Evolutionary conservation across 352 stramenopile species (phyloP).

Genomic region (Globisporangium sylvaticum): DNA sequence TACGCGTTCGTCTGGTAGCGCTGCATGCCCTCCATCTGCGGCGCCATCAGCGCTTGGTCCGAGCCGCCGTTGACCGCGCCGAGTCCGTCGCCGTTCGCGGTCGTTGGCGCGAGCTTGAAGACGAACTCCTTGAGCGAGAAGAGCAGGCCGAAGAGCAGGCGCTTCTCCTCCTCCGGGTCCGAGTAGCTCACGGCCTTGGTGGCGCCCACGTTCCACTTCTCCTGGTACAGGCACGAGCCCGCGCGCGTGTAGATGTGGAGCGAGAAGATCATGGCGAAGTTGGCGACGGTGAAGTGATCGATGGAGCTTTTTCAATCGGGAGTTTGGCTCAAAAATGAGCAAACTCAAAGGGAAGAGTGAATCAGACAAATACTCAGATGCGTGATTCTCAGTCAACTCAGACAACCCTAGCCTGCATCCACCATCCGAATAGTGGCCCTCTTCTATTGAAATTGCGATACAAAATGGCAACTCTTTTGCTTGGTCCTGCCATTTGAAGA

Average conservation of each 20-base stretch:
- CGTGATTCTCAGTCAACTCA: background rate
- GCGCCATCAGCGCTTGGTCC: slow-evolving; percentile 12
- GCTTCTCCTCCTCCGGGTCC: slow-evolving; percentile 87
- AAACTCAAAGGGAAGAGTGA: background rate
- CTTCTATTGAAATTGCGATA: too few relatives aligned
- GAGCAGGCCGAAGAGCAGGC: slow-evolving; percentile 90
- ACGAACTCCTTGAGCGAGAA: slow-evolving; percentile 92
- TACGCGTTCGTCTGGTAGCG: slow-evolving; percentile 87
- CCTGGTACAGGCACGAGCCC: slow-evolving; percentile 87
- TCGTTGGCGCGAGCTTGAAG: slow-evolving; percentile 64
- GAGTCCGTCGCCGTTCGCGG: slow-evolving; percentile 3
- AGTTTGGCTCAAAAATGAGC: background rate
- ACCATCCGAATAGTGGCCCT: background rate
- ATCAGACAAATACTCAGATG: background rate
- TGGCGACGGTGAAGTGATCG: background rate
- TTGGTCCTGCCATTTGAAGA: slow-evolving; percentile 7
- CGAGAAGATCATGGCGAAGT: slow-evolving; percentile 83
- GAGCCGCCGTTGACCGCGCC: slow-evolving; percentile 16
- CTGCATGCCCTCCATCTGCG: slow-evolving; percentile 55
- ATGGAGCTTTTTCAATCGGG: background rate
- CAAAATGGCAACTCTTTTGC: too few relatives aligned
- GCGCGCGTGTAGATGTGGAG: slow-evolving; percentile 91
- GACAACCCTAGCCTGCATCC: background rate
- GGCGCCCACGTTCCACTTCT: slow-evolving; percentile 76
- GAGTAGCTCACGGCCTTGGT: slow-evolving; percentile 68